Percentiles rank a stretch among this genome's conserved stretches.
Evolutionary conservation across 441 rosid species (phyloP).

Genomic region (Caryocar brasiliense): DNA sequence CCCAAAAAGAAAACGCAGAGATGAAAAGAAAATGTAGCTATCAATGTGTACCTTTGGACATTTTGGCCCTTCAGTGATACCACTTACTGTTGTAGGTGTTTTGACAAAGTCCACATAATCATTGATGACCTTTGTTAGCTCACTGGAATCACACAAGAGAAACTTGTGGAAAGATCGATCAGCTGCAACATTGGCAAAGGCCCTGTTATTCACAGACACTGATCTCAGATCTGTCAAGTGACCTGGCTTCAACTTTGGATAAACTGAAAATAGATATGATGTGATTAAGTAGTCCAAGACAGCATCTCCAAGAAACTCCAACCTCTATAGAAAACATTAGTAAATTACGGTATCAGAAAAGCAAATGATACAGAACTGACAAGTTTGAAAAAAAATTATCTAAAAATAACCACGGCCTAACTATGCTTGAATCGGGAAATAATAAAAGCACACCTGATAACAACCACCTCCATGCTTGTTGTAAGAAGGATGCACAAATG

Average conservation of each 20-base stretch:
- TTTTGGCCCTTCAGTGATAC: conserved; percentile 51
- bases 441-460: conserved; percentile 51
- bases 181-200: conserved; percentile 73
- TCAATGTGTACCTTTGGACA: conserved; percentile 67
- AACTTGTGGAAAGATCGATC: conserved; percentile 46
- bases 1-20: background rate
- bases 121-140: conserved; percentile 47
- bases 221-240: conserved; percentile 91
- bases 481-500: conserved; percentile 89
- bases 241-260: conserved; percentile 88
- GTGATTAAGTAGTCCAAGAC: conserved; percentile 89
- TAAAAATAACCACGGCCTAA: background rate
- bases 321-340: conserved; percentile 47
- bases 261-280: conserved; percentile 69
- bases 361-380: conserved; percentile 2
- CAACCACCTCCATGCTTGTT: conserved; percentile 86
- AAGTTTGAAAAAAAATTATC: background rate
- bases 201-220: conserved; percentile 68
- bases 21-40: background rate
- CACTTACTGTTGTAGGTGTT: conserved; percentile 26
- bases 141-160: conserved; percentile 54
- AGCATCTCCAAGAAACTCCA: conserved; percentile 99
- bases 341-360: conserved; percentile 14
- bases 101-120: conserved; percentile 44
- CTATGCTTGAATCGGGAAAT: conserved; percentile 1